These are phyloP conservation scores for Cordyceps farinosa DNA, from an alignment of 2,329 filamentous ascomycete genomes.

Conservation along the genomic window DNA sequence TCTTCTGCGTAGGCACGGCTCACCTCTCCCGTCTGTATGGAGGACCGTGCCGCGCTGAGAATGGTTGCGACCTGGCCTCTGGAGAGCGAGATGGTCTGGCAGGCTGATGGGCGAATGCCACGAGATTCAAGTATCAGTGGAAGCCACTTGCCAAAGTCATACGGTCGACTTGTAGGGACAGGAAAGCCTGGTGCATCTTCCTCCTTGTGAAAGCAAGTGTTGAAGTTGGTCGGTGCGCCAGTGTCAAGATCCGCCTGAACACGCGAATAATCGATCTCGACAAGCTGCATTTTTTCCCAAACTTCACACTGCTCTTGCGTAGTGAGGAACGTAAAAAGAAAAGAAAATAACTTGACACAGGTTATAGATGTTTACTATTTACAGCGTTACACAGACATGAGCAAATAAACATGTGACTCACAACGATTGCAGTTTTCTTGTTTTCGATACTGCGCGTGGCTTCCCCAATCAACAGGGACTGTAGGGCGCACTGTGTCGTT, in stretches of 20 bases:
- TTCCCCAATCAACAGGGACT: neutral
- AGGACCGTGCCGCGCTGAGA: slow-evolving; percentile 31
- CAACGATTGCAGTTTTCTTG: neutral
- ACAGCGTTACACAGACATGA: neutral
- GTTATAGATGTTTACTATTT: too few species aligned
- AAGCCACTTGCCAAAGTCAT: slow-evolving; percentile 41
- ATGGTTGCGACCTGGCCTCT: slow-evolving; percentile 20
- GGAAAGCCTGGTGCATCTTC: slow-evolving; percentile 29
- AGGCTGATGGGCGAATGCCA: slow-evolving; percentile 22
- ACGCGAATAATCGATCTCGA: neutral
- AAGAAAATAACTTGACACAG: too few species aligned
- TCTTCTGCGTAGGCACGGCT: slow-evolving; percentile 33
- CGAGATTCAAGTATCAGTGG: slow-evolving; percentile 37
- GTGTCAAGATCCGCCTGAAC: slow-evolving; percentile 19
- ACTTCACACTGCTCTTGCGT: neutral
- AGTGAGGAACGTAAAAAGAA: neutral
- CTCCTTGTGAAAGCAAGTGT: slow-evolving; percentile 35
- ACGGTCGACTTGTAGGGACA: slow-evolving; percentile 32
- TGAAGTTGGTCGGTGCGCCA: slow-evolving; percentile 27
- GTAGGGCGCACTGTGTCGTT: neutral
- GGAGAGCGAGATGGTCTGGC: slow-evolving; percentile 32
- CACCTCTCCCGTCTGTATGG: slow-evolving; percentile 28
- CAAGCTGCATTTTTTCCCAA: neutral
- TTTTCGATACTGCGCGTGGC: too few species aligned
- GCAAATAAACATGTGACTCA: neutral